phyloP scores from a whole-genome alignment of 2,329 filamentous ascomycete species.

The Ascochyta viciae-villosae region DNA sequence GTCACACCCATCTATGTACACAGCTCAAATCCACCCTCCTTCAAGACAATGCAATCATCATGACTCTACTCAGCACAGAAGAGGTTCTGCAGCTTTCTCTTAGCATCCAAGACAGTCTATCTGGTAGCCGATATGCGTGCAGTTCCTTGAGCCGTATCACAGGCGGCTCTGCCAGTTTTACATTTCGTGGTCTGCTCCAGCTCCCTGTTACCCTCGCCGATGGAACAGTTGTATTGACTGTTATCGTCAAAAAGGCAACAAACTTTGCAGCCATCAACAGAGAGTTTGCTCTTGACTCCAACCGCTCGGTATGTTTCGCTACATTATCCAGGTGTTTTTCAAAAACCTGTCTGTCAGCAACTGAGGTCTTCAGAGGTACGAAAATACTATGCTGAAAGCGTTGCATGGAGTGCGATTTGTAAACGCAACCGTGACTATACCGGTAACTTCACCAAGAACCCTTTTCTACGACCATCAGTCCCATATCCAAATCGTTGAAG shows the following conservation, averaged over 20 bases:
- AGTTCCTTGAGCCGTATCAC: not conserved
- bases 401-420: not conserved
- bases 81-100: not conserved
- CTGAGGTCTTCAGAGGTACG: not conserved
- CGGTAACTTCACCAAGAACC: not conserved
- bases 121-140: not conserved
- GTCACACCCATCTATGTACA: not conserved
- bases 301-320: not conserved
- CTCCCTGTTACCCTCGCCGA: not conserved
- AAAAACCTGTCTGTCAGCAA: no score
- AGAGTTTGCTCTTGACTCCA: slow-evolving; percentile 3
- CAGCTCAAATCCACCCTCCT: no score
- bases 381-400: not conserved
- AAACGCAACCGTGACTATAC: not conserved
- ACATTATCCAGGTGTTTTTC: not conserved
- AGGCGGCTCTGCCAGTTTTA: slow-evolving; percentile 1
- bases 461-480: not conserved
- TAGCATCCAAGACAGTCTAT: not conserved
- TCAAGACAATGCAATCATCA: not conserved
- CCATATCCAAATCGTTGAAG: slow-evolving; percentile 1
- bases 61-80: not conserved
- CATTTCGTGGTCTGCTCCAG: not conserved
- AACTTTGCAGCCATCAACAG: slow-evolving; percentile 1
- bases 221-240: not conserved
- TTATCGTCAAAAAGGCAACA: slow-evolving; percentile 5